A percentile compares a stretch with the other conserved stretches of the same genome.
Conservation (phyloP, 148 eudicot species). For the Suaeda aralocaspica region DNA sequence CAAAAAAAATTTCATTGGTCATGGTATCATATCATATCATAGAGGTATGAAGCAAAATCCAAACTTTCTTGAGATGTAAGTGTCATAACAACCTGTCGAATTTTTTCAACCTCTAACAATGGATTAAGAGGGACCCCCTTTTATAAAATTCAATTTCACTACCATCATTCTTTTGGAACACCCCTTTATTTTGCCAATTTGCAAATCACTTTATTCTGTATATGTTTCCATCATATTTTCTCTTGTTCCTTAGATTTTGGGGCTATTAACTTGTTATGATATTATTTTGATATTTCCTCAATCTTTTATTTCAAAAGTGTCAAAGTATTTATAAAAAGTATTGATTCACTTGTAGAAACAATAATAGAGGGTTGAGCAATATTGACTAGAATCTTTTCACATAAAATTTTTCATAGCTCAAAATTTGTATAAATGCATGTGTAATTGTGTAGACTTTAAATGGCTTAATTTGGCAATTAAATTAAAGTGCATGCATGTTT, state of each 20-base stretch:
- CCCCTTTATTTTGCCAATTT: not conserved
- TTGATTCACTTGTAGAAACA: too few species aligned
- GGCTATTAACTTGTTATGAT: too few species aligned
- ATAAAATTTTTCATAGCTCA: too few species aligned
- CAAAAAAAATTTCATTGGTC: not conserved
- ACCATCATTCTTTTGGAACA: not conserved
- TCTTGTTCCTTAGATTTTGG: not conserved
- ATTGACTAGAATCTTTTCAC: too few species aligned
- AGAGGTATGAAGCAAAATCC: not conserved
- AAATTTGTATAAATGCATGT: too few species aligned
- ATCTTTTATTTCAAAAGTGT: too few species aligned
- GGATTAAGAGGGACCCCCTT: not conserved
- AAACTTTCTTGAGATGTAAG: constrained; percentile 11
- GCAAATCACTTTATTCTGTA: not conserved
- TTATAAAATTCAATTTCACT: constrained; percentile 11
- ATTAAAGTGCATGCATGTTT: too few species aligned
- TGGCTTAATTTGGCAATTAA: too few species aligned
- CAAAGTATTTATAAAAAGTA: too few species aligned
- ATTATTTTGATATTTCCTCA: too few species aligned
- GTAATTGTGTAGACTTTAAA: too few species aligned
- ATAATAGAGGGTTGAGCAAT: too few species aligned
- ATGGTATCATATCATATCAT: not conserved
- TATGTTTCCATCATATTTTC: not conserved
- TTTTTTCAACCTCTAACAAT: constrained; percentile 5
- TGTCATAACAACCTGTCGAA: not conserved